These are phyloP conservation scores for Hypoxylon crocopeplum DNA, from an alignment of 495 filamentous ascomycete genomes.

Conservation along the genomic window DNA sequence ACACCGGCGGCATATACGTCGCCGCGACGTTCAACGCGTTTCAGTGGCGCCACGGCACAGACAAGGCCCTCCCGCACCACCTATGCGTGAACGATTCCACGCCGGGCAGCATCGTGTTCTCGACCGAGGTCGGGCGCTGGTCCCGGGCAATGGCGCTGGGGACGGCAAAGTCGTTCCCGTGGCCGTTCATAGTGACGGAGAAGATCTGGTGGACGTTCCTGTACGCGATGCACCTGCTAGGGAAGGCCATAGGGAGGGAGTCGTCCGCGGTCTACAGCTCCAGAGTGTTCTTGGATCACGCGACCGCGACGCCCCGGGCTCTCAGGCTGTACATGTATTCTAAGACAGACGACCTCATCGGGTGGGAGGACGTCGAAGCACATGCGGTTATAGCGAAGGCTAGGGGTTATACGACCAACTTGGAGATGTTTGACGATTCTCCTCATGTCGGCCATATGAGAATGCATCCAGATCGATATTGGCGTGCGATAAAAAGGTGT, in stretches of 20 bases:
- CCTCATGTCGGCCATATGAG: constrained; percentile 64
- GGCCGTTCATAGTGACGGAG: constrained; percentile 53
- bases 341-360: constrained; percentile 62
- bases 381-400: constrained; percentile 53
- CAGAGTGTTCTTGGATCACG: constrained; percentile 44
- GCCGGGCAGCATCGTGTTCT: constrained; percentile 56
- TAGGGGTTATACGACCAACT: constrained; percentile 50
- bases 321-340: constrained; percentile 59
- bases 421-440: constrained; percentile 59
- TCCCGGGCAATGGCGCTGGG: constrained; percentile 61
- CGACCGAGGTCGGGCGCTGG: constrained; percentile 56
- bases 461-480: constrained; percentile 59
- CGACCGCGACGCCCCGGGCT: constrained; percentile 36
- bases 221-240: constrained; percentile 37
- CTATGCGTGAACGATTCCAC: constrained; percentile 60
- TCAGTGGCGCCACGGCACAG: constrained; percentile 39
- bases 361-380: constrained; percentile 59
- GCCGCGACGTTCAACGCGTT: constrained; percentile 56
- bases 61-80: constrained; percentile 52
- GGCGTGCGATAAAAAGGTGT: constrained; percentile 50
- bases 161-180: constrained; percentile 46
- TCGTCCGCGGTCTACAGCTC: constrained; percentile 46
- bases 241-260: constrained; percentile 41
- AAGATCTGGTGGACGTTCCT: constrained; percentile 50
- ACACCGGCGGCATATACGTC: constrained; percentile 30